Evolutionary conservation across 179 eudicot genomes (phyloP).

Genomic region (Camellia oleifera): DNA sequence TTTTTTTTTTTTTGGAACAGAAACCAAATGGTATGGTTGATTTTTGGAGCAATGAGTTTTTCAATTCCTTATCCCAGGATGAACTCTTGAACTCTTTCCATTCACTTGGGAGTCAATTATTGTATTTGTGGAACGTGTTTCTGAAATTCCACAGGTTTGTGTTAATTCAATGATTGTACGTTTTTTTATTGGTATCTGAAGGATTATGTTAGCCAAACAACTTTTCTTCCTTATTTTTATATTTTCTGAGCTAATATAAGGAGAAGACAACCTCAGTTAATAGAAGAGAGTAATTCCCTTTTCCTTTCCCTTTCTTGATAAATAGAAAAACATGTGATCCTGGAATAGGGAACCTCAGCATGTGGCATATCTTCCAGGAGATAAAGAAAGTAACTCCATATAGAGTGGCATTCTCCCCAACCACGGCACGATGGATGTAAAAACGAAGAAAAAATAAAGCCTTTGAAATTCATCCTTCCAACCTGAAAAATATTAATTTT

Average conservation of each 20-base stretch:
- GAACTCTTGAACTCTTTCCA: constrained; percentile 55
- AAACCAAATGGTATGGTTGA: constrained; percentile 47
- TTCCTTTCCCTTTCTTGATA: neutral
- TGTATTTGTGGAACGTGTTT: constrained; percentile 74
- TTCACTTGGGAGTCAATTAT: constrained; percentile 66
- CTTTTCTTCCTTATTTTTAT: neutral
- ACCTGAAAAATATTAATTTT: neutral
- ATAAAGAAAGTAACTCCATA: neutral
- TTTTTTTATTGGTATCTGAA: constrained; percentile 8
- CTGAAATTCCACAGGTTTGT: constrained; percentile 91
- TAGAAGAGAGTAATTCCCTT: neutral
- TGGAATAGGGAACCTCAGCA: neutral
- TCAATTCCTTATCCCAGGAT: constrained; percentile 56
- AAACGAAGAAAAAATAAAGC: neutral
- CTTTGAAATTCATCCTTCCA: neutral
- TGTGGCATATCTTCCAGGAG: neutral
- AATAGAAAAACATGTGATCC: too few species aligned
- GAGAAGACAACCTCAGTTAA: neutral
- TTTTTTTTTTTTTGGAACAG: constrained; percentile 36
- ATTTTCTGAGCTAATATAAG: neutral
- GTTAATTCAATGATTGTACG: neutral
- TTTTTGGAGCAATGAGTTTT: constrained; percentile 49
- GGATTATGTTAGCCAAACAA: neutral
- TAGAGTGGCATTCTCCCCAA: neutral
- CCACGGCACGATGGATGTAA: neutral